Conservation (phyloP, 768 basidiomycete species). For the Udeniomyces megalosporus region DNA sequence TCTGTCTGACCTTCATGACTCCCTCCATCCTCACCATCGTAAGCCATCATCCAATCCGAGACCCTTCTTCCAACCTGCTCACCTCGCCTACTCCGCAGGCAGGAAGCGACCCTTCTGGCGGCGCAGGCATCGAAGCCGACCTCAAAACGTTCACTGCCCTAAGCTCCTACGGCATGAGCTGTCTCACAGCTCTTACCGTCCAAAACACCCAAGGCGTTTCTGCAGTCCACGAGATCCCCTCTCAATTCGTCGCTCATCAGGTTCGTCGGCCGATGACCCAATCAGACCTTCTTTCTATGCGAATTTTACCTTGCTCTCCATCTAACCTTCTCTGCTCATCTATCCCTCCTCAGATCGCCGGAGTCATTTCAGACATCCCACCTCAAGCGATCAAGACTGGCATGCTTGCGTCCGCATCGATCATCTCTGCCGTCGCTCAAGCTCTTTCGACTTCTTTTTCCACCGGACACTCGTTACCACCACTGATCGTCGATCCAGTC, state of each 20-base stretch:
- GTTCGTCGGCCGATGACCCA: slow-evolving; percentile 29
- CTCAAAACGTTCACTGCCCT: slow-evolving; percentile 67
- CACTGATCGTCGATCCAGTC: slow-evolving; percentile 73
- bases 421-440: slow-evolving; percentile 38
- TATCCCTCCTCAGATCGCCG: slow-evolving; percentile 47
- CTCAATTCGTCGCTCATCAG: slow-evolving; percentile 59
- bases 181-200: slow-evolving; percentile 69
- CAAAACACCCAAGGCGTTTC: slow-evolving; percentile 80
- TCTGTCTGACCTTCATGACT: neutral
- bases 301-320: no score
- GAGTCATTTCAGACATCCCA: slow-evolving; percentile 55
- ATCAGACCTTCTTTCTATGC: no score
- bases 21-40: slow-evolving; percentile 10
- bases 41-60: neutral
- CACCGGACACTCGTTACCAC: slow-evolving; percentile 17
- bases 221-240: slow-evolving; percentile 48
- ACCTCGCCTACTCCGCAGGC: no score
- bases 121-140: slow-evolving; percentile 88
- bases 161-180: slow-evolving; percentile 63
- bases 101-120: slow-evolving; percentile 34
- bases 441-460: slow-evolving; percentile 38
- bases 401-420: slow-evolving; percentile 57
- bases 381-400: slow-evolving; percentile 70
- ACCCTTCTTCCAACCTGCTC: no score
- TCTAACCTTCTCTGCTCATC: neutral